Evolutionary conservation across 768 basidiomycete species (phyloP).

Genomic region (Mycena galericulata): DNA sequence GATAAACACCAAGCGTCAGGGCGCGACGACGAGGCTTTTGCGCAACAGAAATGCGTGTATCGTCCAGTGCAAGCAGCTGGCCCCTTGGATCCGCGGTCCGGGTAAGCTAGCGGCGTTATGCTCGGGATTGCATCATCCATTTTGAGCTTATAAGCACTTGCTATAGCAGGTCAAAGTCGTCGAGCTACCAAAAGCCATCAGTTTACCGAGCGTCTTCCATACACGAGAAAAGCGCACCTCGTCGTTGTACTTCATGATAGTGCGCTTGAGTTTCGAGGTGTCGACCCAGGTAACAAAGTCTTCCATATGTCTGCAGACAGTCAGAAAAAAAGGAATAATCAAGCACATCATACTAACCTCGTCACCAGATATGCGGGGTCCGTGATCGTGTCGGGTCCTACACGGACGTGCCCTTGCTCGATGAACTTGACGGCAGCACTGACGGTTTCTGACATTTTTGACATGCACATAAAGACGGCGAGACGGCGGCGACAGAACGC

Average conservation of each 20-base stretch:
- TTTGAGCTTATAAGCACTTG: too few relatives aligned
- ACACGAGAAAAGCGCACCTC: conserved; percentile 63
- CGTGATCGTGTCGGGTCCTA: conserved; percentile 94
- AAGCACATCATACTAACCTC: conserved; percentile 58
- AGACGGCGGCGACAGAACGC: conserved; percentile 93
- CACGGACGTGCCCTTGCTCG: conserved; percentile 97
- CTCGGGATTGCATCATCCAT: too few relatives aligned
- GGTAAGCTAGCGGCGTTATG: too few relatives aligned
- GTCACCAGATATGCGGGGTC: conserved; percentile 98
- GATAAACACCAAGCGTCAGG: too few relatives aligned
- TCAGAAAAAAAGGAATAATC: background rate
- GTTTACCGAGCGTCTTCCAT: too few relatives aligned
- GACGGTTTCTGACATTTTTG: conserved; percentile 96
- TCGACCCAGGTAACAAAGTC: conserved; percentile 99
- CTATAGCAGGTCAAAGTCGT: conserved; percentile 92
- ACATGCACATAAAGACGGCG: conserved; percentile 91
- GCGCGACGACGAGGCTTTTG: too few relatives aligned
- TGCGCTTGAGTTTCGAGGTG: conserved; percentile 95
- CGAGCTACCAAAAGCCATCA: conserved; percentile 79
- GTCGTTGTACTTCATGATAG: conserved; percentile 96
- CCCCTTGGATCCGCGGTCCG: too few relatives aligned
- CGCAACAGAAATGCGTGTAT: too few relatives aligned
- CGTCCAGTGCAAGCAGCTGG: too few relatives aligned
- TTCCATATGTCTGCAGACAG: conserved; percentile 84
- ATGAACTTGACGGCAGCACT: conserved; percentile 96